Base-by-base conservation (phyloP, 192 early-diverging fungal species). In the Coemansia sp. region DNA sequence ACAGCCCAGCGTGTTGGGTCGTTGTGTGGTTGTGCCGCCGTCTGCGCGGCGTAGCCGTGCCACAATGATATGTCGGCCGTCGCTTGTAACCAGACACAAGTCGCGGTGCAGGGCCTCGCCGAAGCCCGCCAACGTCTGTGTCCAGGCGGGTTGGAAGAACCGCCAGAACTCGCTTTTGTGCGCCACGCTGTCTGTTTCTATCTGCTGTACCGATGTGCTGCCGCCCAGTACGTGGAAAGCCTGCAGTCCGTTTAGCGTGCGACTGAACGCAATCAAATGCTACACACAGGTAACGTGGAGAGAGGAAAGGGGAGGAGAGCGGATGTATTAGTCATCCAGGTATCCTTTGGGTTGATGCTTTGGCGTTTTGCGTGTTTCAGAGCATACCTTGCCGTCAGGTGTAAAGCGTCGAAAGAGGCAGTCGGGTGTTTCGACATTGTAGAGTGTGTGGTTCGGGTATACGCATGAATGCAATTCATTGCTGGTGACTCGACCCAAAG, bases 351-450 rank as follows among this genome's bases (percentile, higher is more conserved):
- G 11, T 34, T 5, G 19, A 18, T 29, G 29, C 9, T n/a, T n/a
- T n/a, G n/a, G n/a, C n/a, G n/a, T n/a, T n/a, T n/a, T n/a, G n/a
- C n/a, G n/a, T n/a, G n/a, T n/a, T n/a, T 34, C 15, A n/a, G 17
- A 9, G 15, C 46, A 3, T 69, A 62, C 67, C 40, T 66, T 69
- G 28, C 72, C 72, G 43, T 76, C 72, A 0, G 72, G 66, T 3
- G 72, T 61, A 47, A 76, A 76, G 35, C 72, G 60, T 19, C 62
- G 56, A 19, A 68, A 70, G 50, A 51, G 49, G 52, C 72, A 76
- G 72, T 76, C 66, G 5, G 72, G 61, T 1, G 66, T 55, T 36
- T 70, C 72, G 42, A 70, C 61, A 28, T 63, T 58, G 67, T 76
- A 62, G 11, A 76, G 23, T 19, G 72, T 76, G 40, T 55, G 53